Base-by-base conservation (phyloP, 805 yeast species). In the Nakazawaea siamensis region DNA sequence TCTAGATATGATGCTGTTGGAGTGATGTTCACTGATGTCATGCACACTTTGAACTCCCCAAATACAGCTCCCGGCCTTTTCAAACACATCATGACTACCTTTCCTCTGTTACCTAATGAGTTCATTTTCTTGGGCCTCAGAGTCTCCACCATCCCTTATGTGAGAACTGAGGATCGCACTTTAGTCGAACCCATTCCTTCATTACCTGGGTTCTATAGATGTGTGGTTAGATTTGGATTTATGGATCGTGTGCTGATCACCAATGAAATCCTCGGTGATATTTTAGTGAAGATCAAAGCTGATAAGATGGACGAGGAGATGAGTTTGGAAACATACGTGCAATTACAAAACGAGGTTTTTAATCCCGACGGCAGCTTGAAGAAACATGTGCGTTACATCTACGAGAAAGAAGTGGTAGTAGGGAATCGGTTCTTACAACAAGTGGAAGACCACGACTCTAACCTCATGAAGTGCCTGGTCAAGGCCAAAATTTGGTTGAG, bases 181-280 rank as follows among this genome's bases (percentile, higher is more conserved):
- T 42, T 62, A 15, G 39, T 70, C 18, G 65, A 59, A 4, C 45
- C 63, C 18, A 61, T 66, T 39, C 58, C 57, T 25, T 39, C 48
- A 7, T 45, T 65, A 18, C 58, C 63, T 2, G 73, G 75, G 1
- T 67, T 69, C 43, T 67, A 65, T 52, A 53, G 69, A 39, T 69
- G 75, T 39, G 54, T 70, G 12, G 43, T 70, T 5, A 54, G 71
- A 18, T 69, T 61, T 39, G 78, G 78, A 3, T 72, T 70, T 48
- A 66, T 65, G 69, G 70, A 66, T 29, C 45, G 44, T 14, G 45
- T 53, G 3, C 35, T 29, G 15, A 34, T 59, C 15, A 42, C 43
- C 34, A 50, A 38, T 18, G 16, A 18, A 9, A 31, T 55, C 11
- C 20, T 55, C 12, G 43, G 42, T 15, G 41, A 38, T 3, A 44